Evolutionary conservation across 495 filamentous ascomycete species (phyloP).

Genomic region (Talaromyces stipitatus): DNA sequence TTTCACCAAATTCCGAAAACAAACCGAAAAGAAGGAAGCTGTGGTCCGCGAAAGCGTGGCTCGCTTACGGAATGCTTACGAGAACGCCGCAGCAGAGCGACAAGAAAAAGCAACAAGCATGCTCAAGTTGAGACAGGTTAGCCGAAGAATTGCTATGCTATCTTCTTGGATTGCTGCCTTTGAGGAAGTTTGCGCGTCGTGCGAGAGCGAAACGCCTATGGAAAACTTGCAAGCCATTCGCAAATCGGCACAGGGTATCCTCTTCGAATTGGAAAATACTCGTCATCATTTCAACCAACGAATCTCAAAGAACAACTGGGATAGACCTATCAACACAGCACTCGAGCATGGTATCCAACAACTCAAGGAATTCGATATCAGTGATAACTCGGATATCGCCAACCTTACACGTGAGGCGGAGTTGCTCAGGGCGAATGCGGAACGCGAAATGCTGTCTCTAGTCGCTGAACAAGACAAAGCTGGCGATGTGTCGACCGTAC

Average conservation of each 20-base stretch:
- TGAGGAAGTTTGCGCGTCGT: constrained; percentile 66
- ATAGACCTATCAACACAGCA: constrained; percentile 75
- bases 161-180: constrained; percentile 92
- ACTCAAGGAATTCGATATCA: constrained; percentile 64
- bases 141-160: constrained; percentile 73
- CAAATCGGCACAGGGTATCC: constrained; percentile 78
- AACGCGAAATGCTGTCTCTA: constrained; percentile 68
- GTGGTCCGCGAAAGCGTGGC: constrained; percentile 74
- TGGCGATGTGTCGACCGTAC: constrained; percentile 68
- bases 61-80: constrained; percentile 75
- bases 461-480: constrained; percentile 78
- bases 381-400: constrained; percentile 62
- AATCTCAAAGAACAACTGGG: constrained; percentile 74
- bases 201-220: constrained; percentile 60
- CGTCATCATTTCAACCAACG: constrained; percentile 83
- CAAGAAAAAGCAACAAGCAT: constrained; percentile 70
- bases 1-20: constrained; percentile 84
- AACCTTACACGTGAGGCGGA: constrained; percentile 76
- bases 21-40: constrained; percentile 71
- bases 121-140: constrained; percentile 77
- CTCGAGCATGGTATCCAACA: constrained; percentile 77
- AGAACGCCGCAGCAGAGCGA: constrained; percentile 70
- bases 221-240: constrained; percentile 65
- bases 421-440: constrained; percentile 72
- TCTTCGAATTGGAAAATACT: constrained; percentile 80